Base-by-base conservation (phyloP, 2,329 filamentous ascomycete genomes). In the Whalleya microplaca region DNA sequence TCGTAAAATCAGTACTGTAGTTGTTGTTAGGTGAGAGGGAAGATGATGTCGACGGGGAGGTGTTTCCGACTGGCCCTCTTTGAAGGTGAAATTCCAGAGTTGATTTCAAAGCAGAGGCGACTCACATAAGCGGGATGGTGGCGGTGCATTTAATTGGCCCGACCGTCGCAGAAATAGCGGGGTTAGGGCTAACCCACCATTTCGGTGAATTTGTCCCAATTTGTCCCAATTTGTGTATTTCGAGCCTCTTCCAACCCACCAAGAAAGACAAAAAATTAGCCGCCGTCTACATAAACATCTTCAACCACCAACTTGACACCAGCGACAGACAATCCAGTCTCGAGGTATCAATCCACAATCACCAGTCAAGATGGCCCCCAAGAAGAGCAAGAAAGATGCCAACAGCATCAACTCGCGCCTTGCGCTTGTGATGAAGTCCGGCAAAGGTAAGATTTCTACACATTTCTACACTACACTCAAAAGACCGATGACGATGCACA, bases 381-480 rank as follows among this genome's bases (percentile, higher is more conserved):
- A 84, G 75, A 92, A 92, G 87, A 91, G 90, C 79, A 94, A 91
- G 87, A 96, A 93, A 84, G 88, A 91, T 80, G 86, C 90, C 74
- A 89, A 92, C 82, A 87, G 81, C 80, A 90, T 79, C 71, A 77
- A 75, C 75, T 76, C 74, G 65, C 71, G 75, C 57, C 69, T 78
- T 50, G 75, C 76, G 57, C 72, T 78, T 58, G 76, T 78, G 16
- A 76, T 78, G 71, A 78, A 78, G 73, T 74, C 71, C 53, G 79
- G 85, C 79, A 88, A 89, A 77, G 64, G 64, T 68, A 55, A 84
- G 77, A 83, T 82, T 78, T 81, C 80, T 75, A 82, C 82, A 76
- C 76, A 85, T 67, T 82, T 81, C 9, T 27, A 27, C 23, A 27
- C 23, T 9, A 27, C 4, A 6, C 7, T 3, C 5, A 12, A 12